Percentiles rank a stretch among this genome's conserved stretches.
Evolutionary conservation across 495 filamentous ascomycete genomes (phyloP).

Genomic region (Venustampulla echinocandica): DNA sequence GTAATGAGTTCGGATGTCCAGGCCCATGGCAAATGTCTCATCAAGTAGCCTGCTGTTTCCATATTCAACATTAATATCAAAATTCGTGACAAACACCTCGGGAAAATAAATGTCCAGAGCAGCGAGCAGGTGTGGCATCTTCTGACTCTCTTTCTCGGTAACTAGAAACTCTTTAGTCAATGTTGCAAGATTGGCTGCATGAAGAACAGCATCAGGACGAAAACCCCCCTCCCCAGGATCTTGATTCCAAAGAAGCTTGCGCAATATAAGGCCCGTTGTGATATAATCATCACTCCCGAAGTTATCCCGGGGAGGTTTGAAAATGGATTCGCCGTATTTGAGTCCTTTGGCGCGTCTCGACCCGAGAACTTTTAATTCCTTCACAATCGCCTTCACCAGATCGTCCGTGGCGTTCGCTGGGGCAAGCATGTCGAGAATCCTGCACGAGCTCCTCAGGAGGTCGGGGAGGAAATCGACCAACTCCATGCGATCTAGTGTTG

Average conservation of each 20-base stretch:
- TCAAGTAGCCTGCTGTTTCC: constrained; percentile 24
- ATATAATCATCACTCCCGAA: constrained; percentile 24
- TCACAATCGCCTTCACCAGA: constrained; percentile 17
- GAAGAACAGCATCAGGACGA: constrained; percentile 30
- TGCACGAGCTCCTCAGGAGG: constrained; percentile 22
- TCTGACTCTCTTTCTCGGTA: constrained; percentile 2
- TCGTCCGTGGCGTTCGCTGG: constrained; percentile 21
- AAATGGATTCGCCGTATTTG: constrained; percentile 15
- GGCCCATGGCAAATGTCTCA: constrained; percentile 29
- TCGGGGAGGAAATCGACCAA: constrained; percentile 28
- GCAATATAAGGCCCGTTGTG: constrained; percentile 15
- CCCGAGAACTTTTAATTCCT: constrained; percentile 24
- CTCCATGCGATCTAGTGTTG: constrained; percentile 22
- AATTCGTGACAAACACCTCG: constrained; percentile 21
- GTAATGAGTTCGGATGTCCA: constrained; percentile 34
- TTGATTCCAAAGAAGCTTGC: constrained; percentile 21
- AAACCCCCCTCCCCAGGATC: constrained; percentile 16
- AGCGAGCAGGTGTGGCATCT: constrained; percentile 16
- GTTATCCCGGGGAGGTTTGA: constrained; percentile 18
- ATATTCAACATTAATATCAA: constrained; percentile 8
- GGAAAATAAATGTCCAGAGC: constrained; percentile 30
- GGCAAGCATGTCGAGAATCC: constrained; percentile 27
- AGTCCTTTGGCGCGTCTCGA: constrained; percentile 25
- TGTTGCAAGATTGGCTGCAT: constrained; percentile 34
- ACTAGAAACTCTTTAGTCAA: constrained; percentile 24